Evolutionary conservation across 768 basidiomycete genomes (phyloP), one percentile per base, ranked within the genome.

Genomic region (Phylloporus sp.): DNA sequence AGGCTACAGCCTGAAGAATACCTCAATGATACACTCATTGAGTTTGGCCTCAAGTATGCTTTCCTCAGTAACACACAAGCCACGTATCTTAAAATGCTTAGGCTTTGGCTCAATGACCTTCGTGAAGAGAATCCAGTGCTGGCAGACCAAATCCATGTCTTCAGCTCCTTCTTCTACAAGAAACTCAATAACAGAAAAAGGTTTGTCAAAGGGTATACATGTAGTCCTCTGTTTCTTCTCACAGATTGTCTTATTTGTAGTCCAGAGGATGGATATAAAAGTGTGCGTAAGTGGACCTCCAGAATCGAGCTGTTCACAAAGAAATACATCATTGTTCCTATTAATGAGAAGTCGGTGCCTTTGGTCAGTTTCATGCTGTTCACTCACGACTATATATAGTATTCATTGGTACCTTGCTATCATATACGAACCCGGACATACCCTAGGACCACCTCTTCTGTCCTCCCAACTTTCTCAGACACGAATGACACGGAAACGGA

Each of bases 161-260:
- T 98, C 72, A 98, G 85, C 64, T 94, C 94, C 0, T 99, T 97
- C 69, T 98, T 99, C 68, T 98, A 94, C 73, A 90, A 94, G 72
- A 95, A 96, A 66, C 69, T 99, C 22, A 84, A 77, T 44, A 66
- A 77, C 43, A 68, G 32, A 54, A 86, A 79, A 62, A 78, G 74
- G 82, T 83, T 61, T 31, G 72, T 61, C 21, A 23, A 44, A 8
- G 5, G n/a, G 6, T 31, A 27, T 54, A 26, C 26, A 35, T 46
- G 11, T 13, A 18, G 7, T 26, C 24, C 41, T 6, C 17, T n/a
- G 21, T 8, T 17, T 28, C 33, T 35, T 40, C 41, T 50, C 62
- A 65, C 57, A 17, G 4, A 33, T 28, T 54, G 36, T 44, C 39
- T 20, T 33, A 17, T 48, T 45, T 32, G 56, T 56, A 80, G 78